These are phyloP conservation scores for Lactarius vividus DNA, from an alignment of 768 basidiomycete genomes.

Conservation along the genomic window DNA sequence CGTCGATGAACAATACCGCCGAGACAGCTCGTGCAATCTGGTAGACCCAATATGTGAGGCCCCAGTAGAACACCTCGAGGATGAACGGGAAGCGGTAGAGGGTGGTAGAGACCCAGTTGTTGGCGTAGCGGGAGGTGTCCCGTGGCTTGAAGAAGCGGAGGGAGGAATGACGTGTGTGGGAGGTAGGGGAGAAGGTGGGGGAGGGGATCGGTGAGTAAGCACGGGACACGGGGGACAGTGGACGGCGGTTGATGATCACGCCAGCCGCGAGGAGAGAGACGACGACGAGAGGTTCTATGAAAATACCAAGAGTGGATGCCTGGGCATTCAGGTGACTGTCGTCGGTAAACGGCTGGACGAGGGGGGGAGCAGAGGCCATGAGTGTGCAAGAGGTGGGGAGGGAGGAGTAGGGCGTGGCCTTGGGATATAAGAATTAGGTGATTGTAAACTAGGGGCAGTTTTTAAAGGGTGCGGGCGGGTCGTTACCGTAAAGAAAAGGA, in stretches of 20 bases:
- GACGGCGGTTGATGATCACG: conserved; percentile 16
- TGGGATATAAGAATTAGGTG: not conserved
- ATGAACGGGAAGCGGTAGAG: conserved; percentile 16
- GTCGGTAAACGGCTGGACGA: conserved; percentile 11
- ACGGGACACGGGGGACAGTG: not conserved
- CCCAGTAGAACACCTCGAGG: conserved; percentile 21
- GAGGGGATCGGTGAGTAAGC: not conserved
- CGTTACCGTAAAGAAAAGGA: no score
- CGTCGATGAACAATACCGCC: conserved; percentile 18
- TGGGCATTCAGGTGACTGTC: not conserved
- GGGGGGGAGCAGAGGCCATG: conserved; percentile 1
- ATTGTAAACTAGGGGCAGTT: not conserved
- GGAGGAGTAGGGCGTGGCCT: not conserved
- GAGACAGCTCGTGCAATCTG: conserved; percentile 20
- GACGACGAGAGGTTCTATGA: conserved; percentile 21
- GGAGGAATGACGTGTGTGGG: not conserved
- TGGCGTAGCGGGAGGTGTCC: conserved; percentile 16
- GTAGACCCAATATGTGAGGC: conserved; percentile 23
- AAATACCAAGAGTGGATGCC: not conserved
- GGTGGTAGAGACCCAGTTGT: conserved; percentile 15
- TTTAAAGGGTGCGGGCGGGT: not conserved
- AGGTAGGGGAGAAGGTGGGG: not conserved
- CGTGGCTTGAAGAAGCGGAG: conserved; percentile 7
- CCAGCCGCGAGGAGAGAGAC: conserved; percentile 18
- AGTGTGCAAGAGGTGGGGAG: not conserved